Evolutionary conservation across 2,329 filamentous ascomycete species (phyloP).

Genomic region (Botrytis hyacinthi): DNA sequence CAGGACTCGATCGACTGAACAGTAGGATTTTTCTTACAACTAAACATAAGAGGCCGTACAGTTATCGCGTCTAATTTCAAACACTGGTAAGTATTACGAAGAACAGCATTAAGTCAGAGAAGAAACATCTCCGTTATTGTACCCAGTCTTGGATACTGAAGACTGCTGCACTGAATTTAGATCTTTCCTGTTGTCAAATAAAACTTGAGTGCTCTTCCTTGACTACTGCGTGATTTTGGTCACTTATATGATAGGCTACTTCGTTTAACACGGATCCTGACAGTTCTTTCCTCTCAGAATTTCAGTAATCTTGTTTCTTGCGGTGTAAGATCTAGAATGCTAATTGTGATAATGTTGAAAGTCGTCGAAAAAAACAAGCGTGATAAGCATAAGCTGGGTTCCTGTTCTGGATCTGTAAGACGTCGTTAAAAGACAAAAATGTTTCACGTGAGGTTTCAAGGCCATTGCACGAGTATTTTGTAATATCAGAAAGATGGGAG

Average conservation of each 20-base stretch:
- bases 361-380: background rate
- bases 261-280: background rate
- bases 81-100: background rate
- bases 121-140: too few relatives aligned
- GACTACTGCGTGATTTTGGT: background rate
- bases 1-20: background rate
- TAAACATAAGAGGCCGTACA: background rate
- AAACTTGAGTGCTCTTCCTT: background rate
- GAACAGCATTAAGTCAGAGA: background rate
- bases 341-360: too few relatives aligned
- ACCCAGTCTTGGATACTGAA: background rate
- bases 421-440: background rate
- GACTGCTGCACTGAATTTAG: background rate
- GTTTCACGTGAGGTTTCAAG: background rate
- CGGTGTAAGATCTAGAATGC: too few relatives aligned
- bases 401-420: background rate
- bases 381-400: background rate
- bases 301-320: background rate
- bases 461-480: background rate
- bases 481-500: background rate
- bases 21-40: background rate
- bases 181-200: background rate
- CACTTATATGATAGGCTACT: background rate
- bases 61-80: background rate
- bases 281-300: accelerated